A percentile compares a stretch with the other conserved stretches of the same genome.
Evolutionary conservation across 352 stramenopile genomes (phyloP).

Genomic region (Globisporangium heterothallicum): DNA sequence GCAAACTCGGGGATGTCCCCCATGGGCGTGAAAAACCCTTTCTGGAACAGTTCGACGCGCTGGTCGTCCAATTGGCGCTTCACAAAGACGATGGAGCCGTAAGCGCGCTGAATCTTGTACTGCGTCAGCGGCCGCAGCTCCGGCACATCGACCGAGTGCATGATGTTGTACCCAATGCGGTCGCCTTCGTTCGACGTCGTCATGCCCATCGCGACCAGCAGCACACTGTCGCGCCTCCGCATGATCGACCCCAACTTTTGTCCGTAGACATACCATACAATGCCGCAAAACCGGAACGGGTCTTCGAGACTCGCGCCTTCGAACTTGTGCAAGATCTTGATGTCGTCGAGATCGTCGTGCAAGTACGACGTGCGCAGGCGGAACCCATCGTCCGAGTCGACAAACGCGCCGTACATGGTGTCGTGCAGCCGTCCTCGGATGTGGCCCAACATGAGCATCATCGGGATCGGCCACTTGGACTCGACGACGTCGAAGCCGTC

Average conservation of each 20-base stretch:
- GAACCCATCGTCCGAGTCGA: conserved; percentile 8
- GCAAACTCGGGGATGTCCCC: conserved; percentile 25
- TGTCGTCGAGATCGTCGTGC: conserved; percentile 11
- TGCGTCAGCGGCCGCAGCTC: conserved; percentile 11
- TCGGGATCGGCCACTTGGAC: conserved; percentile 12
- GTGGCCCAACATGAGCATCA: conserved; percentile 9
- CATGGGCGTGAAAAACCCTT: conserved; percentile 33
- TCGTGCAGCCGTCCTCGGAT: conserved; percentile 11
- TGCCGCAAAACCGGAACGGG: conserved; percentile 18
- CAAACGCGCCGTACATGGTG: conserved; percentile 15
- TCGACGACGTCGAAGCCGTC: background rate
- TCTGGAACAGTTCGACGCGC: conserved; percentile 32
- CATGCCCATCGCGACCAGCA: conserved; percentile 26
- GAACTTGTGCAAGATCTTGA: conserved; percentile 13
- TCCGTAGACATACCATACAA: conserved; percentile 11
- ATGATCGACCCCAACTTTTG: conserved; percentile 13
- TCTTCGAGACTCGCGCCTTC: conserved; percentile 12
- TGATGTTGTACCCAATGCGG: conserved; percentile 31
- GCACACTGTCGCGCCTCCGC: conserved; percentile 27
- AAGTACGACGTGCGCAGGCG: conserved; percentile 13
- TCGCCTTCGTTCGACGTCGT: conserved; percentile 22
- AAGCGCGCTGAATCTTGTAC: conserved; percentile 20
- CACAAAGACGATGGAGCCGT: conserved; percentile 32
- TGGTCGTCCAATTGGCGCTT: conserved; percentile 33
- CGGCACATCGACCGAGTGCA: conserved; percentile 30